Evolutionary conservation across 2,329 filamentous ascomycete genomes (phyloP).

Genomic region (Aspergillus sp.): DNA sequence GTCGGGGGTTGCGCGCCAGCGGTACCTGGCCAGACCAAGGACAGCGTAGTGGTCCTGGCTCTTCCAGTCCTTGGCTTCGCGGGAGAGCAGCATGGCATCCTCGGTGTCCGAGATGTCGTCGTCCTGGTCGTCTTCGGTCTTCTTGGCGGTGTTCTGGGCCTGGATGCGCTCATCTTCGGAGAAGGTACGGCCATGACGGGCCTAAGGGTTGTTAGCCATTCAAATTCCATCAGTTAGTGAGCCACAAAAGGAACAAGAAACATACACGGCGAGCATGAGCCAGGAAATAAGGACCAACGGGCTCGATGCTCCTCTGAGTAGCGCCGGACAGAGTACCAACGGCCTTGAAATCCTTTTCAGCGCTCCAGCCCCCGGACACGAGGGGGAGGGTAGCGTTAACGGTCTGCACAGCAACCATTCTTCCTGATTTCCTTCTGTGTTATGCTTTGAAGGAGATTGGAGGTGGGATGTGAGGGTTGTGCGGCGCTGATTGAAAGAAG

Average conservation of each 20-base stretch:
- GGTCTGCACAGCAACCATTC: constrained; percentile 57
- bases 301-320: constrained; percentile 83
- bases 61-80: constrained; percentile 99
- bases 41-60: constrained; percentile 99
- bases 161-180: constrained; percentile 97
- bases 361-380: constrained; percentile 71
- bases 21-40: constrained; percentile 85
- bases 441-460: constrained; percentile 2
- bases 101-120: constrained; percentile 91
- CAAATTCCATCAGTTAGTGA: not conserved
- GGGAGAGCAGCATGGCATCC: constrained; percentile 82
- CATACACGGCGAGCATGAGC: constrained; percentile 86
- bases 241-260: constrained; percentile 8
- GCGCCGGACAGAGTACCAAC: constrained; percentile 69
- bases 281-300: constrained; percentile 94
- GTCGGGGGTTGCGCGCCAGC: constrained; percentile 87
- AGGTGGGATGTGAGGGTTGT: constrained; percentile 5
- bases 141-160: constrained; percentile 90
- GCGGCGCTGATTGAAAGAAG: constrained; percentile 7
- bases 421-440: constrained; percentile 12
- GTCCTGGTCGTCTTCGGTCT: constrained; percentile 83
- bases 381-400: constrained; percentile 53
- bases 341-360: constrained; percentile 85
- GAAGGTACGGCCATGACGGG: constrained; percentile 93
- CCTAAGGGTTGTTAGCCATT: constrained; percentile 33